Evolutionary conservation across 2,329 filamentous ascomycete species (phyloP).

Genomic region (Mycogone perniciosa): DNA sequence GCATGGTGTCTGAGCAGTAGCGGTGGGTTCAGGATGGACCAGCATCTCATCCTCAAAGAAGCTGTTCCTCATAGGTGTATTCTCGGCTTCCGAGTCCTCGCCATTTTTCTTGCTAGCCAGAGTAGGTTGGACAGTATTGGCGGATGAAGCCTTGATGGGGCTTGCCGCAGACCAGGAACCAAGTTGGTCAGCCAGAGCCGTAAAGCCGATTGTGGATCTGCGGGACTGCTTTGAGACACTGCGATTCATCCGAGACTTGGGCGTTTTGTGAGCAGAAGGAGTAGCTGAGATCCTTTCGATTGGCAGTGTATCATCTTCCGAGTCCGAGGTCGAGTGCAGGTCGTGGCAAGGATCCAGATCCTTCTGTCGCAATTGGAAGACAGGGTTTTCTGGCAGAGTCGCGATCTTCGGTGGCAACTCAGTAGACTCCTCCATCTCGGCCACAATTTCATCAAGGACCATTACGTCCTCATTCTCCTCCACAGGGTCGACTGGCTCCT

Average conservation of each 20-base stretch:
- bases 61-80: constrained; percentile 37
- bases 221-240: constrained; percentile 18
- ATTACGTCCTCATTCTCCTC: constrained; percentile 17
- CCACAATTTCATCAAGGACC: constrained; percentile 18
- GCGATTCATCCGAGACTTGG: constrained; percentile 13
- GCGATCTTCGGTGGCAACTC: constrained; percentile 9
- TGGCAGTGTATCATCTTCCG: constrained; percentile 43
- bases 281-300: constrained; percentile 33
- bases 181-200: constrained; percentile 56
- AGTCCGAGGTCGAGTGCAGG: constrained; percentile 46
- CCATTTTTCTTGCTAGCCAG: background rate
- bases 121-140: background rate
- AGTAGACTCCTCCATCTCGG: constrained; percentile 13
- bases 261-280: constrained; percentile 30
- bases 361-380: constrained; percentile 39
- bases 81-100: background rate
- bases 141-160: constrained; percentile 27
- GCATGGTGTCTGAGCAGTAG: background rate
- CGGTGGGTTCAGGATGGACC: constrained; percentile 20
- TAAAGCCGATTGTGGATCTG: constrained; percentile 46
- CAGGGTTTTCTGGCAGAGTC: constrained; percentile 14
- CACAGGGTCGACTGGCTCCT: background rate
- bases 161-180: constrained; percentile 57
- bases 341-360: constrained; percentile 39
- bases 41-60: constrained; percentile 60